Conservation (phyloP, 176 grass and related monocot genomes). For the Pharus latifolius region DNA sequence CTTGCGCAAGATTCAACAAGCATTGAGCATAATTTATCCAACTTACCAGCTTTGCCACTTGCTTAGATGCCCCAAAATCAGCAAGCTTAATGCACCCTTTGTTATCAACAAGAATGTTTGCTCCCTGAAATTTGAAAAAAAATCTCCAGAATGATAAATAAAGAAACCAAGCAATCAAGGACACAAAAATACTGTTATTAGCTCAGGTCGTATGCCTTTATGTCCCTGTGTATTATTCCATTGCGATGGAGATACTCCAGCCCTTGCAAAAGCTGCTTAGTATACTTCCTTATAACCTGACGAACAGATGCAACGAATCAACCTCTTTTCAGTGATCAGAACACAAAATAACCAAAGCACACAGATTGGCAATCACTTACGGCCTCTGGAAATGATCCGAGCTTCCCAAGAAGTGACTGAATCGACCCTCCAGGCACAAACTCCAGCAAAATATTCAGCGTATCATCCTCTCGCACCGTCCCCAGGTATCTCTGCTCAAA, state of each 20-base stretch:
- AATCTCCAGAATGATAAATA: not conserved
- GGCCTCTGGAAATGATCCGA: conserved; percentile 87
- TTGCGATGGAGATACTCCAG: conserved; percentile 95
- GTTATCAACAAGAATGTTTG: conserved; percentile 99
- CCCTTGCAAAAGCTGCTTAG: conserved; percentile 85
- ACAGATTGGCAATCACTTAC: conserved; percentile 41
- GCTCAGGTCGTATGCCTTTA: conserved; percentile 54
- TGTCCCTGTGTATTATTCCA: conserved; percentile 97
- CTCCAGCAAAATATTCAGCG: conserved; percentile 88
- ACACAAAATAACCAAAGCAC: not conserved
- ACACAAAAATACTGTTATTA: not conserved
- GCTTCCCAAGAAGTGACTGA: conserved; percentile 81
- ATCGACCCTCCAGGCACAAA: conserved; percentile 99
- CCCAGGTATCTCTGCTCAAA: conserved; percentile 83
- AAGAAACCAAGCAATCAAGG: not conserved
- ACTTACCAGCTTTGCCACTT: conserved; percentile 92
- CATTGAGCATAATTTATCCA: not conserved
- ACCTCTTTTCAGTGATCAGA: not conserved
- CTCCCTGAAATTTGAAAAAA: conserved; percentile 52
- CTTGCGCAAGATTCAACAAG: no score
- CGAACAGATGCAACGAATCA: conserved; percentile 16
- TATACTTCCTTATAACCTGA: conserved; percentile 98
- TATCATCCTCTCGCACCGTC: conserved; percentile 79
- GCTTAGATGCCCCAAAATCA: conserved; percentile 97
- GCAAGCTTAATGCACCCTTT: conserved; percentile 99